Percentiles rank a stretch among this genome's conserved stretches.
Evolutionary conservation across 2,329 filamentous ascomycete genomes (phyloP).

Genomic region (Fusarium algeriense): DNA sequence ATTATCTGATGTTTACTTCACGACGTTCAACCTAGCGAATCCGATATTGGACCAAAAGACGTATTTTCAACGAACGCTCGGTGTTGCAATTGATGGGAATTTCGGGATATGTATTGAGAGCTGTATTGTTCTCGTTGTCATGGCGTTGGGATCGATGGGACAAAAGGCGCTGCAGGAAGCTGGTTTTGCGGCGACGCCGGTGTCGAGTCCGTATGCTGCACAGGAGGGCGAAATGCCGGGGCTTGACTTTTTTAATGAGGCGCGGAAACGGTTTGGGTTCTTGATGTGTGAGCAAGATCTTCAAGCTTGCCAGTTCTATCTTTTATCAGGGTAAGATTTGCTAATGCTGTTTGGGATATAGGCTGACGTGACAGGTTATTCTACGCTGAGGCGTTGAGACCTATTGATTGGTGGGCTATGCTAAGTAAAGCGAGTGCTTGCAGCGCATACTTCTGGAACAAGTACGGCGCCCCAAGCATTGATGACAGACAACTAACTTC

Average conservation of each 20-base stretch:
- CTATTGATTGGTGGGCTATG: slow-evolving; percentile 36
- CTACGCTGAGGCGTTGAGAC: slow-evolving; percentile 32
- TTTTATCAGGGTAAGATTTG: slow-evolving; percentile 18
- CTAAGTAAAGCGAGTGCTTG: slow-evolving; percentile 36
- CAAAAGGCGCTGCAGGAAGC: slow-evolving; percentile 23
- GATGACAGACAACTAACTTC: background rate
- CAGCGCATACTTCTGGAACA: slow-evolving; percentile 37
- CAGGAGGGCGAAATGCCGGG: slow-evolving; percentile 17
- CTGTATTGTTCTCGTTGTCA: slow-evolving; percentile 28
- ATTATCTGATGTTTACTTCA: slow-evolving; percentile 34
- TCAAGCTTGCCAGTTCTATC: slow-evolving; percentile 30
- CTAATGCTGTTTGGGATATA: fast-evolving
- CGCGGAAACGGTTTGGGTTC: slow-evolving; percentile 33
- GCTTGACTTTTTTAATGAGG: slow-evolving; percentile 31
- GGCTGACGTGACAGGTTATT: slow-evolving; percentile 15
- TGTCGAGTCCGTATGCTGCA: background rate
- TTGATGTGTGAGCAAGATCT: slow-evolving; percentile 34
- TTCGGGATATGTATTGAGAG: slow-evolving; percentile 32
- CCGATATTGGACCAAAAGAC: slow-evolving; percentile 36
- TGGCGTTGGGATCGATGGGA: slow-evolving; percentile 20
- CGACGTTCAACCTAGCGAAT: slow-evolving; percentile 22
- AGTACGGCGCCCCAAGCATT: fast-evolving
- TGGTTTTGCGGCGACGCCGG: background rate
- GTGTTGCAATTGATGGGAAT: slow-evolving; percentile 28
- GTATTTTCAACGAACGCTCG: slow-evolving; percentile 32